A percentile compares a stretch with the other conserved stretches of the same genome.
Conservation (phyloP, 306 rosid species). For the Alnus glutinosa region DNA sequence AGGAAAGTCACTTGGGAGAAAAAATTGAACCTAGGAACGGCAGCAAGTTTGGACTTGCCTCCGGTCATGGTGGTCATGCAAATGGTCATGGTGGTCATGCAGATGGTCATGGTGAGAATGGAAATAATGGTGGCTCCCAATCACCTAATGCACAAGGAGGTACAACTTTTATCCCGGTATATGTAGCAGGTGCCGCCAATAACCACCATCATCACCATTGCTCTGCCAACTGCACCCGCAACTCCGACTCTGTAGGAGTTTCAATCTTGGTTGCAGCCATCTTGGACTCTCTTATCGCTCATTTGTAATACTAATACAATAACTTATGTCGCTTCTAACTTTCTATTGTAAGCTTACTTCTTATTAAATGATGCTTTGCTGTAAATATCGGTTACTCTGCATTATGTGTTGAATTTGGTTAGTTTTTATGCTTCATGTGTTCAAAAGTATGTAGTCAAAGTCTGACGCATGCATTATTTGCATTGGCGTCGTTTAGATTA, state of each 20-base stretch:
- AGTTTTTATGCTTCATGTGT: background rate
- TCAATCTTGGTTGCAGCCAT: conserved; percentile 36
- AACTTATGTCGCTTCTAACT: background rate
- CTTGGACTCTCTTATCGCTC: conserved; percentile 35
- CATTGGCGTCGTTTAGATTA: background rate
- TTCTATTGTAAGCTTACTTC: background rate
- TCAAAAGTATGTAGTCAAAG: background rate
- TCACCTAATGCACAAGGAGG: conserved; percentile 42
- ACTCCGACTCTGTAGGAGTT: conserved; percentile 27
- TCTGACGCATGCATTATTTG: background rate
- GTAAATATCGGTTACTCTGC: background rate
- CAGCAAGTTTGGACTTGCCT: conserved; percentile 40
- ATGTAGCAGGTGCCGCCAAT: conserved; percentile 62
- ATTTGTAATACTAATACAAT: conserved; percentile 27
- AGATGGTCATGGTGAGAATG: conserved; percentile 24
- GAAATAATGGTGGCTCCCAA: conserved; percentile 26
- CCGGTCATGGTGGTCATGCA: conserved; percentile 13
- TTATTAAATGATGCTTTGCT: background rate
- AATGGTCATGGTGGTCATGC: conserved; percentile 26
- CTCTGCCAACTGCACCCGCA: conserved; percentile 44
- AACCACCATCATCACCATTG: conserved; percentile 38
- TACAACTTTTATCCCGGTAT: conserved; percentile 50
- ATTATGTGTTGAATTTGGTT: background rate
- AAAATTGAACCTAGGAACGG: conserved; percentile 7
- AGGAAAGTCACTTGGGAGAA: conserved; percentile 29